These are phyloP conservation scores for Phytopythium mirpurense DNA, from an alignment of 352 stramenopile genomes.

Conservation along the genomic window DNA sequence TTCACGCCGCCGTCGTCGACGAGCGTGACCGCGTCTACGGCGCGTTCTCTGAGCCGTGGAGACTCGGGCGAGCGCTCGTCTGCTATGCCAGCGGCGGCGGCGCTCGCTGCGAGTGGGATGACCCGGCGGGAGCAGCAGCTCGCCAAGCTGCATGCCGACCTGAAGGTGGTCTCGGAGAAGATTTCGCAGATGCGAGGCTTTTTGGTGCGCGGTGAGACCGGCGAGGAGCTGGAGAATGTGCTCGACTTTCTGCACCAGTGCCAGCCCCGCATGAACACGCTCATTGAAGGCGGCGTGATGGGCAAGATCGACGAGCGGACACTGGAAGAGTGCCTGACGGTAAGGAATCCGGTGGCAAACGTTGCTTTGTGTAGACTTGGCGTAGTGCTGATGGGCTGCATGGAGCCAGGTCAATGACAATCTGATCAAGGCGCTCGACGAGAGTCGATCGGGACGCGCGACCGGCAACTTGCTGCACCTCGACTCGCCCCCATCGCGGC, in stretches of 20 bases:
- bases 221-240: slow-evolving; percentile 57
- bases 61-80: neutral
- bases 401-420: slow-evolving; percentile 84
- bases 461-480: slow-evolving; percentile 52
- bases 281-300: slow-evolving; percentile 83
- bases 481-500: slow-evolving; percentile 43
- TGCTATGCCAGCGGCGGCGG: neutral
- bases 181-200: slow-evolving; percentile 47
- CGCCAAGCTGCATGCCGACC: slow-evolving; percentile 60
- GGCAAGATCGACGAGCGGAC: slow-evolving; percentile 81
- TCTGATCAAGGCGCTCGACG: slow-evolving; percentile 73
- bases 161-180: slow-evolving; percentile 71
- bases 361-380: too few relatives aligned
- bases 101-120: neutral
- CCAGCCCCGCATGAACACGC: slow-evolving; percentile 82
- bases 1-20: slow-evolving; percentile 61
- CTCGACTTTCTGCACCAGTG: slow-evolving; percentile 82
- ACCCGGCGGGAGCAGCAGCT: slow-evolving; percentile 55
- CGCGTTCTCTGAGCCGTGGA: neutral
- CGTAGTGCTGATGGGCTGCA: too few relatives aligned
- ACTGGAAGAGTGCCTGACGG: slow-evolving; percentile 78
- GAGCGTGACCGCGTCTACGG: neutral
- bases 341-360: too few relatives aligned
- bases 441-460: slow-evolving; percentile 28
- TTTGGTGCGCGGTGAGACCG: slow-evolving; percentile 16